These are phyloP conservation scores for Mallotus japonicus DNA, from an alignment of 441 rosid genomes.

Conservation along the genomic window DNA sequence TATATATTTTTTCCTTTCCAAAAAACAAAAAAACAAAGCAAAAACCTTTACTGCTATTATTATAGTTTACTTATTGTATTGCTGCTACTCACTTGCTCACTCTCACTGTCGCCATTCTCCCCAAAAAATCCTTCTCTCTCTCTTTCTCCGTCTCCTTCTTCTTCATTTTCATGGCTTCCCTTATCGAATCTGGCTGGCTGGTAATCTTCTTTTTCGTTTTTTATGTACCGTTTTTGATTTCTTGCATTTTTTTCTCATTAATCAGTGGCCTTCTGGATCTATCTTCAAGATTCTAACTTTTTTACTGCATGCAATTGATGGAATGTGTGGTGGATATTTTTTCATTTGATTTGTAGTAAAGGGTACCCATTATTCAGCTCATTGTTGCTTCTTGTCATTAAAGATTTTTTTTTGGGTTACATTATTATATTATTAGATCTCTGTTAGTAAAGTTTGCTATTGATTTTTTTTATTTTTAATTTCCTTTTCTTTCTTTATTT, in stretches of 20 bases:
- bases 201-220: slow-evolving; percentile 33
- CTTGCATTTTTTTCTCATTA: background rate
- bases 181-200: slow-evolving; percentile 85
- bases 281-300: background rate
- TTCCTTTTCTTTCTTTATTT: too few species aligned
- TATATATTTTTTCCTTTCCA: too few species aligned
- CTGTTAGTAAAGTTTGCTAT: too few species aligned
- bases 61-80: too few species aligned
- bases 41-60: too few species aligned
- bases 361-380: too few species aligned
- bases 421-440: too few species aligned
- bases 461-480: too few species aligned
- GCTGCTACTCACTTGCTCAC: background rate
- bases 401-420: too few species aligned
- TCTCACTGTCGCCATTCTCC: background rate
- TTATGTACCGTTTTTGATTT: slow-evolving; percentile 14
- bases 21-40: too few species aligned
- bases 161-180: slow-evolving; percentile 46
- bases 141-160: background rate
- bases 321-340: slow-evolving; percentile 3
- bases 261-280: background rate
- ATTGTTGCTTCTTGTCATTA: background rate
- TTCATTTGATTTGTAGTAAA: background rate
- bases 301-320: background rate
- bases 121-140: background rate